Evolutionary conservation across 2,329 filamentous ascomycete genomes (phyloP), one percentile per base, ranked within the genome.

Genomic region (Alternaria gaisen): DNA sequence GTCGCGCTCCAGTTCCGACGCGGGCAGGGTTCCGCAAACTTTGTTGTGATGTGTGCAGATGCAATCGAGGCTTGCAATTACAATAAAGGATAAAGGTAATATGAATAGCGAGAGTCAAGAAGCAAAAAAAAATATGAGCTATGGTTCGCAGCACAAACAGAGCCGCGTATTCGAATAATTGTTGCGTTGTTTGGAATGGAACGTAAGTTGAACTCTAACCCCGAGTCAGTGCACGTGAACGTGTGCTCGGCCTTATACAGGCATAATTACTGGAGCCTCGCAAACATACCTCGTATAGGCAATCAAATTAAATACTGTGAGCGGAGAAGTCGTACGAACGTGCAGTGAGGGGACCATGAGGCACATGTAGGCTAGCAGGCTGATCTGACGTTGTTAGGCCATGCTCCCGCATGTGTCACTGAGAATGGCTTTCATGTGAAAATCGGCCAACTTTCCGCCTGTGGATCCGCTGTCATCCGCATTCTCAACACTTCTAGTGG

Each of bases 381-480:
- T 18, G 44, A 24, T 51, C 58, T 66, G 67, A 63, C 61, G 61
- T 60, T 56, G 52, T 46, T 53, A 36, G 46, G 52, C 51, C 53
- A 34, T 50, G 56, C 53, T 40, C 47, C 38, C 54, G 52, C 58
- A 53, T 58, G 51, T 66, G 60, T 66, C 56, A 63, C 28, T 28
- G 47, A 30, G 43, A 22, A 53, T 50, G 52, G 51, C 61, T 70
- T 67, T 66, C 72, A 74, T 69, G 72, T 74, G 72, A 74, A 67
- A 65, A 61, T 71, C 68, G 66, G 66, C 67, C 63, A 58, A 59
- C 54, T 34, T 56, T 58, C 61, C 62, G 60, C 43, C 36, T 59
- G 57, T 61, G 65, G 56, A 61, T 60, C 64, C 65, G 56, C 54
- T 53, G 34, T 63, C 61, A 58, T 58, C 59, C 44, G 56, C 50